Conservation (phyloP, 441 rosid species). For the Gossypium aridum region DNA sequence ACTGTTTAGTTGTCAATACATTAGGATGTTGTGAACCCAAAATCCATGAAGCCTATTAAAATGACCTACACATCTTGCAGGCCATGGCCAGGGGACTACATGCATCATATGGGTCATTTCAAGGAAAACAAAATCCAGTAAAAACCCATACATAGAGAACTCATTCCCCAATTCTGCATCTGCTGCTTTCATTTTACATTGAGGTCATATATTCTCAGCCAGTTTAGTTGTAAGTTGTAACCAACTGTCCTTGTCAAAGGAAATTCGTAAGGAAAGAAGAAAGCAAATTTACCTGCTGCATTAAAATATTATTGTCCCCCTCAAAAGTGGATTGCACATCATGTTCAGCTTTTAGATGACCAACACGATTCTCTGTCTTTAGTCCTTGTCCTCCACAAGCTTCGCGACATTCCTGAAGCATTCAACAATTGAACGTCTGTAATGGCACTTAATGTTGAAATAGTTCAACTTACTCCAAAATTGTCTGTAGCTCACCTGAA, state of each 20-base stretch:
- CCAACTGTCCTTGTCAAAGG: background rate
- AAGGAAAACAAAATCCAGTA: background rate
- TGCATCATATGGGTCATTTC: background rate
- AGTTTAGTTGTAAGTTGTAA: background rate
- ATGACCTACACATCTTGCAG: background rate
- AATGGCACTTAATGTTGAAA: background rate
- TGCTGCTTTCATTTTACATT: background rate
- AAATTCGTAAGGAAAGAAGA: background rate
- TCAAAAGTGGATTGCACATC: constrained; percentile 93
- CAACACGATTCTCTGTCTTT: constrained; percentile 84
- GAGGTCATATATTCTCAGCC: background rate
- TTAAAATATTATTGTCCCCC: constrained; percentile 84
- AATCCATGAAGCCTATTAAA: no score
- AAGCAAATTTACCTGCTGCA: constrained; percentile 71
- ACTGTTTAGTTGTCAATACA: background rate
- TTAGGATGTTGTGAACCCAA: background rate
- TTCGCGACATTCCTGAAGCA: constrained; percentile 87
- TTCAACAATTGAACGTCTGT: constrained; percentile 5
- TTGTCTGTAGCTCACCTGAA: constrained; percentile 50
- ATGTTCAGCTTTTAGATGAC: constrained; percentile 77
- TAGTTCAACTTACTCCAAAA: background rate
- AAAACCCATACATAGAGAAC: background rate
- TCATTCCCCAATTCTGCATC: background rate
- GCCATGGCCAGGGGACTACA: background rate
- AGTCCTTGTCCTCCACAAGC: constrained; percentile 96